Evolutionary conservation across 768 basidiomycete genomes (phyloP), one percentile per base, ranked within the genome.

Genomic region (Boletus insuetus): DNA sequence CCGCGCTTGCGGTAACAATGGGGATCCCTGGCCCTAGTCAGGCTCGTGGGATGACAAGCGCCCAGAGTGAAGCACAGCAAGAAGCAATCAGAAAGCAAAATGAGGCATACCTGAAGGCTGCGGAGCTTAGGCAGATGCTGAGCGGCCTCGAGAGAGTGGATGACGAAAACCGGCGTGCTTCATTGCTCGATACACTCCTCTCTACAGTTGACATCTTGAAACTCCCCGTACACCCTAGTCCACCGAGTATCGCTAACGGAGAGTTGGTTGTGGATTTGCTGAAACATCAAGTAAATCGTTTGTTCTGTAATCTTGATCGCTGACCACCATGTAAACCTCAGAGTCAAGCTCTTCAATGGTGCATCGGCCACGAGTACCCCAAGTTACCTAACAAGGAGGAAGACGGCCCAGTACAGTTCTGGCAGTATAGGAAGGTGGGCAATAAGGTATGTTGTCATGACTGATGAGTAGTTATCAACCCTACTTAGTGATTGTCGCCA

Each of bases 261-360:
- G 75, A 87, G 22, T 67, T 96, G 49, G 75, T 76, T 19, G 86
- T 90, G 17, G 80, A 95, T 64, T 73, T 96, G 44, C 67, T 96
- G 26, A 88, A 82, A 56, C 94, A 95, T 63, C 94, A 96, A 78
- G 91, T 87, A 39, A 42, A 47, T 14, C 3, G 38, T 38, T 31
- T 17, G 16, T 26, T 42, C 14, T 24, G 38, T 6, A 14, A 6
- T 31, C 17, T 37, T 53, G 37, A 42, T 38, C 3, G 6, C 38
- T 54, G 20, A 58, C 26, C 12, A 24, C 6, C 42, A 16, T 37
- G 39, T 60, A 11, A 49, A 29, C 22, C 41, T 14, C 51, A 94
- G 91, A 84, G 74, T 47, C 91, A 94, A 82, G 92, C 85, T 1
- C 70, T 94, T 42, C 82, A 86, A 64, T 97, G 94, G 94, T 91